Conservation (phyloP, 768 basidiomycete species). For the Xerocomus potaroensis region DNA sequence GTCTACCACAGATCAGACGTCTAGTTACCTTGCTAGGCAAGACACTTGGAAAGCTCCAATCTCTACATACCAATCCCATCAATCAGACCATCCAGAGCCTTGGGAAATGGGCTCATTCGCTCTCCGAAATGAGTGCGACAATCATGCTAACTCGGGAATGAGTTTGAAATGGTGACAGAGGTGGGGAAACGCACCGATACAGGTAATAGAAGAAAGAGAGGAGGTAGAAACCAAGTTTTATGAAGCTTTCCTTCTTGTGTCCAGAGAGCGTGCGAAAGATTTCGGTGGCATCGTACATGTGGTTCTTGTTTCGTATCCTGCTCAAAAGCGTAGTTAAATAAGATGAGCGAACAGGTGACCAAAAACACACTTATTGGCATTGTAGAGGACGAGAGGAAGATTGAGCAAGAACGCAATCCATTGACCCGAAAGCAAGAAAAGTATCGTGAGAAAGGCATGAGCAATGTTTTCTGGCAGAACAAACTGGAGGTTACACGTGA, state of each 20-base stretch:
- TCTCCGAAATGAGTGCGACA: constrained; percentile 78
- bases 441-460: constrained; percentile 84
- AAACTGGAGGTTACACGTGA: constrained; percentile 53
- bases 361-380: constrained; percentile 84
- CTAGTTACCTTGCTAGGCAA: constrained; percentile 13
- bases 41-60: constrained; percentile 2
- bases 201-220: constrained; percentile 91
- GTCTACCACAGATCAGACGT: constrained; percentile 15
- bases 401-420: constrained; percentile 92
- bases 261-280: constrained; percentile 92
- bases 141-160: constrained; percentile 62
- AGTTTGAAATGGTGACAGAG: not conserved
- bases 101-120: constrained; percentile 40
- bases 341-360: not conserved
- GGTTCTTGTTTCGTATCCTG: constrained; percentile 88
- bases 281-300: constrained; percentile 99
- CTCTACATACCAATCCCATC: not conserved
- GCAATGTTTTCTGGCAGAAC: constrained; percentile 95
- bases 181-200: constrained; percentile 59
- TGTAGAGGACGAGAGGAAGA: constrained; percentile 81
- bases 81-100: not conserved
- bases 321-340: not conserved
- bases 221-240: constrained; percentile 92
- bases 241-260: constrained; percentile 95
- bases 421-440: constrained; percentile 95